Evolutionary conservation across 2,329 filamentous ascomycete genomes (phyloP), one percentile per base, ranked within the genome.

Genomic region (Beauveria varroae): DNA sequence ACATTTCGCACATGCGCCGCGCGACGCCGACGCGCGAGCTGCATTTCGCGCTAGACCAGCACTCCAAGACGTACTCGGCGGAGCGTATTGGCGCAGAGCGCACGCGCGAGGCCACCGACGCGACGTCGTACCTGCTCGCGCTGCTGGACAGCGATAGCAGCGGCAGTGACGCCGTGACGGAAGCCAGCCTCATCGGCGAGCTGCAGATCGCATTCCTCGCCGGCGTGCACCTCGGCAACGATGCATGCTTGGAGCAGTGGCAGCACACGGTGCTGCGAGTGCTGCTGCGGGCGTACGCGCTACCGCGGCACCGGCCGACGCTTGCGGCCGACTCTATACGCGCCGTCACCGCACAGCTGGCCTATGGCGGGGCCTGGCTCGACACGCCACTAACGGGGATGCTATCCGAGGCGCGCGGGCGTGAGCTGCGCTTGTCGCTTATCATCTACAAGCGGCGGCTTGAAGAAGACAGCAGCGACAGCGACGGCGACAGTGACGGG

Each of bases 241-340:
- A 81, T 47, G 76, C 81, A 9, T 87, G 84, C 65, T 74, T 86
- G 49, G 82, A 85, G 63, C 84, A 87, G 64, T 87, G 84, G 85
- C 83, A 79, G 75, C 77, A 84, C 66, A 76, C 85, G 63, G 69
- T 80, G 3, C 75, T 81, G 44, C 78, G 75, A 53, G 68, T 85
- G 40, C 66, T 85, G 12, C 76, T 87, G 52, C 78, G 78, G 28
- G 78, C 82, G 2, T 78, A 79, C 66, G 64, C 66, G 10, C 77
- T 87, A 1, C 72, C 76, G 0, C 62, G 72, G 24, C 66, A 69
- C 3, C 72, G 73, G 2, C 57, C 83, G 84, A 0, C 59, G 63
- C 0, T 87, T 37, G 76, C 76, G 12, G 71, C 71, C 2, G 68
- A 69, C n/a, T 73, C 86, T 37, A 71, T 86, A 14, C 74, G 75